Conservation (phyloP, 768 basidiomycete genomes). For the Tricholomella constricta region DNA sequence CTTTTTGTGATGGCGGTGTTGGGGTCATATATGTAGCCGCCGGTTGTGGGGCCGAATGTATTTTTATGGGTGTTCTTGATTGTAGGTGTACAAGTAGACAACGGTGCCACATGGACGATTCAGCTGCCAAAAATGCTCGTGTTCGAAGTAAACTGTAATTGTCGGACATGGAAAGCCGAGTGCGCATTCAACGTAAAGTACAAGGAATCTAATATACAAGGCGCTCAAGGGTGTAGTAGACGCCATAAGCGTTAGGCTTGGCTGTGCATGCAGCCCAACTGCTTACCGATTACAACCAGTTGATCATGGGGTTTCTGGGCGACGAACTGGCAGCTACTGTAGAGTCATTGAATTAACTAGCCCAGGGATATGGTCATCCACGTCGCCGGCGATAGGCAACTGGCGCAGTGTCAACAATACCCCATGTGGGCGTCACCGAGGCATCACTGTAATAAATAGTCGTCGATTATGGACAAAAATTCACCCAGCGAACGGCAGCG, state of each 20-base stretch:
- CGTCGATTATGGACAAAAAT: background rate
- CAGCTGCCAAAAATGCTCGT: conserved; percentile 3
- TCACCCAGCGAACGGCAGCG: no score
- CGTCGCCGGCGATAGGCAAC: background rate
- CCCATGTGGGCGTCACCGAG: no score
- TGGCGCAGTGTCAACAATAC: no score
- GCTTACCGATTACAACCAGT: no score
- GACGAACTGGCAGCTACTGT: no score
- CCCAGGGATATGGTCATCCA: no score
- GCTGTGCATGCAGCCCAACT: no score
- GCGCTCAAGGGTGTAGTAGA: background rate
- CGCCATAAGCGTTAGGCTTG: background rate
- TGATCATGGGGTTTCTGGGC: no score
- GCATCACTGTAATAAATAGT: no score
- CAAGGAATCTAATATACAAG: background rate
- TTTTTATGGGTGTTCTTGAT: background rate
- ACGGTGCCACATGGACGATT: conserved; percentile 2
- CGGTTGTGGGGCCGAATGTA: background rate
- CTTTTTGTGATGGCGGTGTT: no score
- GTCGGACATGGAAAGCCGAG: background rate
- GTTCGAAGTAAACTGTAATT: background rate
- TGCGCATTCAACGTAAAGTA: conserved; percentile 5
- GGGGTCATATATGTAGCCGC: background rate
- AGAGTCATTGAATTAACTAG: no score
- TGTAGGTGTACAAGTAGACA: background rate